Conservation (phyloP, 2,329 filamentous ascomycete species). For the Daldinia sp. region DNA sequence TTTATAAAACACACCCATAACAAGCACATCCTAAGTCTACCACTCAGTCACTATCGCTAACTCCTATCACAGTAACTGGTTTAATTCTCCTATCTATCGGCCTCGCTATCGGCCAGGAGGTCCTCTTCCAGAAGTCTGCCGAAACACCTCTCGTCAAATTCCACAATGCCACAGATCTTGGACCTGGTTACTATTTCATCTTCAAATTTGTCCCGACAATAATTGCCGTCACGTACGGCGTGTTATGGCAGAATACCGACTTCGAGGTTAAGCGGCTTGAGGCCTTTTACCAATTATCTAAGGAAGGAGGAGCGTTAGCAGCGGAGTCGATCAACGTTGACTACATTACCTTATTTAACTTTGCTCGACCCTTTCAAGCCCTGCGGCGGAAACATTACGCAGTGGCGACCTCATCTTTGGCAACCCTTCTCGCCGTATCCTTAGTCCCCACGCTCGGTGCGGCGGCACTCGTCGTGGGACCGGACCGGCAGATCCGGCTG, state of each 20-base stretch:
- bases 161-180: conserved; percentile 58
- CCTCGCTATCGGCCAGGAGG: conserved; percentile 62
- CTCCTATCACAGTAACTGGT: conserved; percentile 47
- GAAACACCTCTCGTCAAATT: conserved; percentile 59
- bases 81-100: conserved; percentile 63
- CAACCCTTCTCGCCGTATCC: conserved; percentile 71
- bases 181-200: conserved; percentile 63
- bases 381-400: conserved; percentile 71
- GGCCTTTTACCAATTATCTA: conserved; percentile 71
- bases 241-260: conserved; percentile 72
- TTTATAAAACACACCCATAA: not conserved
- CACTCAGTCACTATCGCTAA: not conserved
- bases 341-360: conserved; percentile 74
- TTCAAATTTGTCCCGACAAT: conserved; percentile 71
- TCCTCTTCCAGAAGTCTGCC: conserved; percentile 61
- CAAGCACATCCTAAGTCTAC: not conserved
- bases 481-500: conserved; percentile 57
- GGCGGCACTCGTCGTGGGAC: conserved; percentile 66
- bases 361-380: conserved; percentile 70
- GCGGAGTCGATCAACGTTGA: conserved; percentile 76
- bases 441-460: conserved; percentile 74
- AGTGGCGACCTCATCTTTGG: conserved; percentile 71
- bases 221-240: conserved; percentile 67
- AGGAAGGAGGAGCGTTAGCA: conserved; percentile 65
- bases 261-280: conserved; percentile 73